Conservation (phyloP, 2,329 filamentous ascomycete species). For the Lachnellula subtilissima region DNA sequence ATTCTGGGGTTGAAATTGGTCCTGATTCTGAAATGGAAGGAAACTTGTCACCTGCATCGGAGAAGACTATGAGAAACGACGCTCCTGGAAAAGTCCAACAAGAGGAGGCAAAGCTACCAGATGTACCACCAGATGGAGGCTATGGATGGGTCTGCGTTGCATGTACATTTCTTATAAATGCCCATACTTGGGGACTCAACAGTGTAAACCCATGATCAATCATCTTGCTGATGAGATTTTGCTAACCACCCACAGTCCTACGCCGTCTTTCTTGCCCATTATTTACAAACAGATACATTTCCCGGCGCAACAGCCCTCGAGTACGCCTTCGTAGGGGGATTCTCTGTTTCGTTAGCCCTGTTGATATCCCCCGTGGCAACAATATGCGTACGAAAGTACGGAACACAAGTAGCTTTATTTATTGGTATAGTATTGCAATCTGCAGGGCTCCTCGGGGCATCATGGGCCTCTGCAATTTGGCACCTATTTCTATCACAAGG, state of each 20-base stretch:
- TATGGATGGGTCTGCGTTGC: constrained; percentile 53
- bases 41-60: constrained; percentile 6
- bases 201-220: constrained; percentile 18
- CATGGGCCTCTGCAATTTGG: constrained; percentile 65
- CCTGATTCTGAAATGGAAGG: background rate
- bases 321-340: constrained; percentile 73
- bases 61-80: constrained; percentile 11
- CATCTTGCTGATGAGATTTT: background rate
- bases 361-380: constrained; percentile 57
- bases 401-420: constrained; percentile 60
- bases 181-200: constrained; percentile 42
- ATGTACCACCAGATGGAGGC: constrained; percentile 49
- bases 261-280: constrained; percentile 73
- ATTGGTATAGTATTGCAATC: constrained; percentile 62
- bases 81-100: constrained; percentile 5
- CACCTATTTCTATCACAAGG: constrained; percentile 74
- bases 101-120: constrained; percentile 13
- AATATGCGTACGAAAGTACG: constrained; percentile 48
- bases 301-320: constrained; percentile 58
- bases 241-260: constrained; percentile 43
- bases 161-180: constrained; percentile 40
- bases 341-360: constrained; percentile 62
- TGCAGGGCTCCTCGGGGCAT: constrained; percentile 62
- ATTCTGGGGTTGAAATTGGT: background rate
- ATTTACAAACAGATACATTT: constrained; percentile 60